Conservation (phyloP, 2,329 filamentous ascomycete genomes). For the Alternaria alternata region DNA sequence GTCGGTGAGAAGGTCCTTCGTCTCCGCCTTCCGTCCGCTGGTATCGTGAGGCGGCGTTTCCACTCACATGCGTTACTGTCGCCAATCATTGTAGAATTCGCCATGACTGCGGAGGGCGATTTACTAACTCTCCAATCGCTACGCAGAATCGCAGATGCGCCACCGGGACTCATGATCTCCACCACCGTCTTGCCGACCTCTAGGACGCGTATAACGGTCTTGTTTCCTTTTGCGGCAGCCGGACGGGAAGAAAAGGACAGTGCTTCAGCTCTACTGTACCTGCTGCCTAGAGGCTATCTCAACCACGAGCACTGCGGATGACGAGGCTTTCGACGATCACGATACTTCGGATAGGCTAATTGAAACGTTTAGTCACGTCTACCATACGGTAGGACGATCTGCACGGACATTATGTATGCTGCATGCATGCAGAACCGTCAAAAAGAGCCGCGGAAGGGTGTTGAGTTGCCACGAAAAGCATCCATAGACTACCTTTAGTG, state of each 20-base stretch:
- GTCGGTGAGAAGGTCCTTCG: slow-evolving; percentile 10
- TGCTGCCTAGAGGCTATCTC: slow-evolving; percentile 31
- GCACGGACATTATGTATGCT: not conserved
- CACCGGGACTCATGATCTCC: slow-evolving; percentile 4
- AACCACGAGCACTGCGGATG: slow-evolving; percentile 16
- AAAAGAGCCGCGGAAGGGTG: slow-evolving; percentile 1
- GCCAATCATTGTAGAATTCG: slow-evolving; percentile 2
- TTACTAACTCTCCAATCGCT: slow-evolving; percentile 14
- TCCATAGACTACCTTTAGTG: slow-evolving; percentile 10
- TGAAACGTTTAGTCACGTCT: not conserved
- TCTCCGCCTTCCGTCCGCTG: slow-evolving; percentile 12
- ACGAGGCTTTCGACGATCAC: slow-evolving; percentile 8
- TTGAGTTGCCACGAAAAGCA: slow-evolving; percentile 11
- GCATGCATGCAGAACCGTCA: slow-evolving; percentile 4
- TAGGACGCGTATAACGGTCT: slow-evolving; percentile 14
- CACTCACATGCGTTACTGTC: slow-evolving; percentile 15
- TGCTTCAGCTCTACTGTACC: slow-evolving; percentile 9
- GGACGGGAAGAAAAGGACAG: slow-evolving; percentile 12
- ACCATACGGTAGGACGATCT: not conserved
- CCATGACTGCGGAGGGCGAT: slow-evolving; percentile 5
- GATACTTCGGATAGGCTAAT: slow-evolving; percentile 2
- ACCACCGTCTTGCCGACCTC: slow-evolving; percentile 14
- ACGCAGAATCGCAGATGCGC: not conserved
- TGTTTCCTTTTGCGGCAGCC: slow-evolving; percentile 16
- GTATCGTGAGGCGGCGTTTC: slow-evolving; percentile 11